phyloP scores from a whole-genome alignment of 345 rosid species.

The Heritiera fomes region DNA sequence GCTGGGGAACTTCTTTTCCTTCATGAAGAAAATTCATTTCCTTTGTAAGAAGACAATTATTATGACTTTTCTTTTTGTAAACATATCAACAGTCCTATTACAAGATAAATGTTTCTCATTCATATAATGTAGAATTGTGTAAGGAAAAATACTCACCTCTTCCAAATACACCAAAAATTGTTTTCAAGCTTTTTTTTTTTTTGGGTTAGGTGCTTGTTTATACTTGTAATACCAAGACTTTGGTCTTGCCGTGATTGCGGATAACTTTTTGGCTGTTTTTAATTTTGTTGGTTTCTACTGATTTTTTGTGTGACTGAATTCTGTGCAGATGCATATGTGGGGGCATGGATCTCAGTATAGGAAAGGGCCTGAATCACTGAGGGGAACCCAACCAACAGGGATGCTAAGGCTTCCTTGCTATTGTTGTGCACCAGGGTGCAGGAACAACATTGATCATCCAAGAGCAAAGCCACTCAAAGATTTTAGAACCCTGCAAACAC shows the following conservation, averaged over 20 bases:
- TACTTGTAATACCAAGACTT: not conserved
- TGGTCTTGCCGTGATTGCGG: not conserved
- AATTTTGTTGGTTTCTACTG: not conserved
- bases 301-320: not conserved
- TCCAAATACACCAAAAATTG: not conserved
- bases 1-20: not conserved
- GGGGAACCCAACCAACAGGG: constrained; percentile 71
- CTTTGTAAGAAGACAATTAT: not conserved
- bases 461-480: constrained; percentile 70
- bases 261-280: not conserved
- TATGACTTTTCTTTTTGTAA: not conserved
- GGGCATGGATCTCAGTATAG: constrained; percentile 98
- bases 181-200: too few relatives aligned
- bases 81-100: constrained; percentile 31
- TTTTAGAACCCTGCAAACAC: constrained; percentile 70
- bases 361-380: constrained; percentile 76
- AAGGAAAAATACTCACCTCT: constrained; percentile 11
- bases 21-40: not conserved
- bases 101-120: not conserved
- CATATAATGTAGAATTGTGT: constrained; percentile 1
- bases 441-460: constrained; percentile 71
- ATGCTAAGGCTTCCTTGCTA: constrained; percentile 75
- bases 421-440: constrained; percentile 65
- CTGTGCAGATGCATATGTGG: constrained; percentile 97
- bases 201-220: not conserved